These are phyloP conservation scores for Tulasnella sp. DNA, from an alignment of 768 basidiomycete genomes.

Conservation along the genomic window DNA sequence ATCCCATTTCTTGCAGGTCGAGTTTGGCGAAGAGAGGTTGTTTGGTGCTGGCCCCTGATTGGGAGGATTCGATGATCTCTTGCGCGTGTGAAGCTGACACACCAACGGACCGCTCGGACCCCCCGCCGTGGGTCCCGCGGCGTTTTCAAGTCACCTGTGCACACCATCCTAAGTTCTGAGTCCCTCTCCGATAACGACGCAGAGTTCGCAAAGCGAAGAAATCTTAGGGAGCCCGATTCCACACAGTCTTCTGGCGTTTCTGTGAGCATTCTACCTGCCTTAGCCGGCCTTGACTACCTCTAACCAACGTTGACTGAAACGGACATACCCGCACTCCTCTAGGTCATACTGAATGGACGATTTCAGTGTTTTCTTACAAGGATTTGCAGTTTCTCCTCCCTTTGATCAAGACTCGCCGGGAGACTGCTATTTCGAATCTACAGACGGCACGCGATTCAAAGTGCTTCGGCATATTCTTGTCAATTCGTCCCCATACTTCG, in stretches of 20 bases:
- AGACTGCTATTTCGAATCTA: not conserved
- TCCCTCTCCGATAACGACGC: not conserved
- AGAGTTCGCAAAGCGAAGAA: not conserved
- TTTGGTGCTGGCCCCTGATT: not conserved
- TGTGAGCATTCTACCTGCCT: not conserved
- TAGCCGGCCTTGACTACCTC: not conserved
- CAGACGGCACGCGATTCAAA: not conserved
- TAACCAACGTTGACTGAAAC: not conserved
- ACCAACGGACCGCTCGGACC: not conserved
- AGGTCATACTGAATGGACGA: not conserved
- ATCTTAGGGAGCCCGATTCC: not conserved
- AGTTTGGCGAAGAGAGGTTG: not conserved
- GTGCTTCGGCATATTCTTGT: not conserved
- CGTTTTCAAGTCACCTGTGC: not conserved
- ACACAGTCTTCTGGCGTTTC: not conserved
- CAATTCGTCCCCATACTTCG: not conserved
- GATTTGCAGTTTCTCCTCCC: not conserved
- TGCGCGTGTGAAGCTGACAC: slow-evolving; percentile 8
- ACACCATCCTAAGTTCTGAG: not conserved
- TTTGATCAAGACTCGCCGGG: not conserved
- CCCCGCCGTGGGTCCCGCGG: not conserved
- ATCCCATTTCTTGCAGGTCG: slow-evolving; percentile 5
- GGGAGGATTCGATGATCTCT: slow-evolving; percentile 4
- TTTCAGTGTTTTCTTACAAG: not conserved
- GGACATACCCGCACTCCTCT: not conserved